These are phyloP conservation scores for Rhododendron griersonianum DNA, from an alignment of 148 eudicot species.

Conservation along the genomic window DNA sequence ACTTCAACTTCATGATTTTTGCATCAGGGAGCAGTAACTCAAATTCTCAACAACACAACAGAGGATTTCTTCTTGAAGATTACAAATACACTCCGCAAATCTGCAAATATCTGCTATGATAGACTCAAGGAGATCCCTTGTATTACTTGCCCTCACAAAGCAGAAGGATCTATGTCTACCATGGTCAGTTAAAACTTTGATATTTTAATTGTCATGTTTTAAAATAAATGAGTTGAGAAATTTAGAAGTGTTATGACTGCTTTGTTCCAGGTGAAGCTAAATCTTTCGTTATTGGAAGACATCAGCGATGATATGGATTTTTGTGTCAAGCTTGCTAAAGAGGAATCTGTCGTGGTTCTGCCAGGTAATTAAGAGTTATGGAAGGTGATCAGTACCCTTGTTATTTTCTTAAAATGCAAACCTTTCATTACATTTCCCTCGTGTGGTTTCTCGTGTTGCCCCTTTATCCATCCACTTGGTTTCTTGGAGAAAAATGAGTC, in stretches of 20 bases:
- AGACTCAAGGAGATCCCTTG: slow-evolving; percentile 45
- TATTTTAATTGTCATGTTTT: not conserved
- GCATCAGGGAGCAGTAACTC: slow-evolving; percentile 48
- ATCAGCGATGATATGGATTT: slow-evolving; percentile 59
- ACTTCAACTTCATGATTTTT: not conserved
- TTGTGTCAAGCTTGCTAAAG: slow-evolving; percentile 59
- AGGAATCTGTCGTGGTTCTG: slow-evolving; percentile 42
- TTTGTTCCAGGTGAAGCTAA: slow-evolving; percentile 48
- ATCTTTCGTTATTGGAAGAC: slow-evolving; percentile 39
- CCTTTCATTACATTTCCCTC: not conserved
- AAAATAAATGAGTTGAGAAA: not conserved
- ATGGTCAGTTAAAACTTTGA: slow-evolving; percentile 29
- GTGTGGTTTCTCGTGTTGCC: not conserved
- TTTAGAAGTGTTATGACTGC: not conserved
- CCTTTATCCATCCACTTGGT: not conserved
- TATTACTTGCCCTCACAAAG: slow-evolving; percentile 51
- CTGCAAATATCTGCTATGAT: slow-evolving; percentile 39
- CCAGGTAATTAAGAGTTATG: slow-evolving; percentile 30
- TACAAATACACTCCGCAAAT: slow-evolving; percentile 22
- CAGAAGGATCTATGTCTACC: slow-evolving; percentile 60
- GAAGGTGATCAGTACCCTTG: not conserved
- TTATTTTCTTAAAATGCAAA: not conserved
- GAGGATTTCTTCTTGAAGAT: slow-evolving; percentile 45
- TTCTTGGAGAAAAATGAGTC: not conserved
- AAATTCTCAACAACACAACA: slow-evolving; percentile 38